phyloP scores from a whole-genome alignment of 2,329 filamentous ascomycete species.

The Pseudopyrenochaeta lycopersici region DNA sequence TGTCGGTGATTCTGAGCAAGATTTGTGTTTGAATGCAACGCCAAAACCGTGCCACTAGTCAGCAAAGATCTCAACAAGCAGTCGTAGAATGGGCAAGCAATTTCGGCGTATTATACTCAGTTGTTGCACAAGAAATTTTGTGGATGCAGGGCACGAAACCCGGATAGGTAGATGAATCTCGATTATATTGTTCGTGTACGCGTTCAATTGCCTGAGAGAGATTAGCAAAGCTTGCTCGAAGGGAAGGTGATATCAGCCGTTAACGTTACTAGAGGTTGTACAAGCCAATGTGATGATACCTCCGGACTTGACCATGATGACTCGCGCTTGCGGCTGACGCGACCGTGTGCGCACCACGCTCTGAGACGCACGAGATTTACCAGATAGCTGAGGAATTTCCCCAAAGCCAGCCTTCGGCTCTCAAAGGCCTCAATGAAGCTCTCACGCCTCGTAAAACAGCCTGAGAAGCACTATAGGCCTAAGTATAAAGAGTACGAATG shows the following conservation, averaged over 20 bases:
- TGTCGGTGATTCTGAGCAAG: too few relatives aligned
- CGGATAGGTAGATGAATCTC: not conserved
- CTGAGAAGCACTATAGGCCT: not conserved
- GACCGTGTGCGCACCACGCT: not conserved
- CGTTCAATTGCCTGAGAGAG: not conserved
- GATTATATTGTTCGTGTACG: not conserved
- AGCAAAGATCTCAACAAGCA: conserved; percentile 1
- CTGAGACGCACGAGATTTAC: too few relatives aligned
- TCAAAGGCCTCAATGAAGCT: not conserved
- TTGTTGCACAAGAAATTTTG: not conserved
- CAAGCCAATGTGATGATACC: not conserved
- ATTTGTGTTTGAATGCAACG: too few relatives aligned
- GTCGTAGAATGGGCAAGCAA: not conserved
- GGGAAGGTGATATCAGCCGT: not conserved
- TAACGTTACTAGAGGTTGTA: not conserved
- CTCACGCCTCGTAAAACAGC: not conserved
- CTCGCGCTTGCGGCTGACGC: not conserved
- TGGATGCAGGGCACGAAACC: not conserved
- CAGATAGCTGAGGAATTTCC: not conserved
- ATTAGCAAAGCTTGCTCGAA: not conserved
- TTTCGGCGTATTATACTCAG: too few relatives aligned
- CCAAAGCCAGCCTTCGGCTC: not conserved
- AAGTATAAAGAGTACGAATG: too few relatives aligned
- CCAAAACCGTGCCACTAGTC: not conserved
- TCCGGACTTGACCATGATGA: not conserved